phyloP scores from a whole-genome alignment of 345 rosid species.

The Nasturtium officinale region DNA sequence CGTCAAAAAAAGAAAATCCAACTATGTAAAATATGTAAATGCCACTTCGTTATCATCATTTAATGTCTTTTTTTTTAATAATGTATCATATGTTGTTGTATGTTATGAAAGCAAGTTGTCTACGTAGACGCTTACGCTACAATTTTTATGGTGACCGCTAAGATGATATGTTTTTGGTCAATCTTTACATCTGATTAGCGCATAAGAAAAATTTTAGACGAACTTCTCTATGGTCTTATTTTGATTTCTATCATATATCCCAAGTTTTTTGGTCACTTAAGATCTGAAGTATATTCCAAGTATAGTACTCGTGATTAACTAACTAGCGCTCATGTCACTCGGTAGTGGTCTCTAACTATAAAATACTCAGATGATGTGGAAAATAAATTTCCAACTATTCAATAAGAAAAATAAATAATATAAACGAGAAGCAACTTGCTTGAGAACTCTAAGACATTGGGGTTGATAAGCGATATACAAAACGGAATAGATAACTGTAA shows the following conservation, averaged over 20 bases:
- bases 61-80: too few relatives aligned
- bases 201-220: not conserved
- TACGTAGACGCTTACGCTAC: not conserved
- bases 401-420: not conserved
- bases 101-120: not conserved
- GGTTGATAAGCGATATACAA: conserved; percentile 35
- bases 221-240: not conserved
- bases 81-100: too few relatives aligned
- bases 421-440: conserved; percentile 35
- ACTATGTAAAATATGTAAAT: not conserved
- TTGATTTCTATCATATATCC: conserved; percentile 4
- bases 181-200: not conserved
- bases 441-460: conserved; percentile 1
- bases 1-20: not conserved
- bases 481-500: conserved; percentile 28
- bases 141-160: not conserved
- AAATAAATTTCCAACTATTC: not conserved
- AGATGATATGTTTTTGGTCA: not conserved
- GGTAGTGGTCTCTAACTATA: conserved; percentile 22
- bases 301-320: not conserved
- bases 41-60: not conserved
- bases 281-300: conserved; percentile 27
- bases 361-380: conserved; percentile 27
- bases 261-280: not conserved
- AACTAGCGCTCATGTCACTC: conserved; percentile 11